These are phyloP conservation scores for Pyrenula massariospora DNA, from an alignment of 495 filamentous ascomycete genomes.

Conservation along the genomic window DNA sequence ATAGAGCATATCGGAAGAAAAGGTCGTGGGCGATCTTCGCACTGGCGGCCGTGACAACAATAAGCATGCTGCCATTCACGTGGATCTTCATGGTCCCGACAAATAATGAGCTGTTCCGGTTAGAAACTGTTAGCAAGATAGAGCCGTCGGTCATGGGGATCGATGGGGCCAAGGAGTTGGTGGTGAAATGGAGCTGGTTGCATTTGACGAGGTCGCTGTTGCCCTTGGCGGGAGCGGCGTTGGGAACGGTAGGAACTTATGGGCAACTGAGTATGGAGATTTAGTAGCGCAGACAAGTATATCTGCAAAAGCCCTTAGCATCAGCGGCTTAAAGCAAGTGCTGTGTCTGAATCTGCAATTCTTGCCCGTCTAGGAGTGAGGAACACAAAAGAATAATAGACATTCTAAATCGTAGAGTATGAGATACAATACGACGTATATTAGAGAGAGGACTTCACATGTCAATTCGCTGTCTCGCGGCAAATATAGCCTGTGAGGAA, in stretches of 20 bases:
- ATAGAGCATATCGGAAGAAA: constrained; percentile 6
- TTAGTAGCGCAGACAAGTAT: no score
- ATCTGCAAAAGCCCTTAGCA: no score
- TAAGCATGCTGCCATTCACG: constrained; percentile 20
- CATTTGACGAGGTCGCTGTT: constrained; percentile 8
- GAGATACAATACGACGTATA: no score
- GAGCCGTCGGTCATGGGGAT: constrained; percentile 1
- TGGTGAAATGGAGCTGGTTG: constrained; percentile 9
- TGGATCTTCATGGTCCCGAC: constrained; percentile 18
- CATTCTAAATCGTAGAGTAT: no score
- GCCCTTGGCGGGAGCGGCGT: constrained; percentile 7
- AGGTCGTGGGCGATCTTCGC: constrained; percentile 9
- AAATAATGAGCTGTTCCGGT: constrained; percentile 15
- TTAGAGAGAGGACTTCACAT: no score
- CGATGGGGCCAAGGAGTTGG: constrained; percentile 3
- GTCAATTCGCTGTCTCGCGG: no score
- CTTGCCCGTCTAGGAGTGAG: no score
- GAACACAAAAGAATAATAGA: no score
- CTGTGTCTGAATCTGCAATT: no score
- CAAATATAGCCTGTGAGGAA: no score
- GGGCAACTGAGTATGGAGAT: no score
- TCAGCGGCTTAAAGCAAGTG: no score
- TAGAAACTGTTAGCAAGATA: constrained; percentile 4
- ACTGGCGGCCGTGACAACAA: constrained; percentile 7
- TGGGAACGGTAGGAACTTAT: constrained; percentile 1